Conservation (phyloP, 1,284 basidiomycete species). For the Ceratobasidium papillatum region DNA sequence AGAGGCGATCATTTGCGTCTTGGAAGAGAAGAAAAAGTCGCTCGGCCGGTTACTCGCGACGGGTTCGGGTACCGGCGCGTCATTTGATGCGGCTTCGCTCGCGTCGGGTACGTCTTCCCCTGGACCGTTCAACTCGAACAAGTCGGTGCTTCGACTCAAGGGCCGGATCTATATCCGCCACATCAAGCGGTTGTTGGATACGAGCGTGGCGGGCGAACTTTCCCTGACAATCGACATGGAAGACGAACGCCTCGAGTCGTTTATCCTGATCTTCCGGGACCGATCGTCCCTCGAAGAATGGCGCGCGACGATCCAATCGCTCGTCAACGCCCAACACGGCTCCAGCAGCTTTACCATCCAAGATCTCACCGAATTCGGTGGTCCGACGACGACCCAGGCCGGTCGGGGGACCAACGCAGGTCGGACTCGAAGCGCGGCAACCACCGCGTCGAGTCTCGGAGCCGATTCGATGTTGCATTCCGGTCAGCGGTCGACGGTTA, state of each 20-base stretch:
- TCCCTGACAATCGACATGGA: slow-evolving; percentile 95
- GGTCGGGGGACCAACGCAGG: background rate
- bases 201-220: slow-evolving; percentile 78
- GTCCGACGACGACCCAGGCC: slow-evolving; percentile 11
- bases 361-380: slow-evolving; percentile 41
- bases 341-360: slow-evolving; percentile 48
- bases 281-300: slow-evolving; percentile 88
- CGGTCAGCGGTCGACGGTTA: slow-evolving; percentile 64
- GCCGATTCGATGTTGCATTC: slow-evolving; percentile 57
- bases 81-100: slow-evolving; percentile 53
- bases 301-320: slow-evolving; percentile 74
- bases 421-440: slow-evolving; percentile 12
- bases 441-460: slow-evolving; percentile 55
- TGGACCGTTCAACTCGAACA: slow-evolving; percentile 58
- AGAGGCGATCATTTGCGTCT: slow-evolving; percentile 95
- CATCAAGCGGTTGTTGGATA: slow-evolving; percentile 85
- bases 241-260: slow-evolving; percentile 89
- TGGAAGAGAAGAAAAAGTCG: slow-evolving; percentile 89
- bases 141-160: slow-evolving; percentile 87
- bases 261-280: slow-evolving; percentile 94
- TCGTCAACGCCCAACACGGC: slow-evolving; percentile 46
- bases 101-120: slow-evolving; percentile 58
- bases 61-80: slow-evolving; percentile 53
- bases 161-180: slow-evolving; percentile 95
- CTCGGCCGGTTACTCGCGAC: slow-evolving; percentile 69